These are phyloP conservation scores for Ammopiptanthus mongolicus DNA, from an alignment of 306 rosid species.

Conservation along the genomic window DNA sequence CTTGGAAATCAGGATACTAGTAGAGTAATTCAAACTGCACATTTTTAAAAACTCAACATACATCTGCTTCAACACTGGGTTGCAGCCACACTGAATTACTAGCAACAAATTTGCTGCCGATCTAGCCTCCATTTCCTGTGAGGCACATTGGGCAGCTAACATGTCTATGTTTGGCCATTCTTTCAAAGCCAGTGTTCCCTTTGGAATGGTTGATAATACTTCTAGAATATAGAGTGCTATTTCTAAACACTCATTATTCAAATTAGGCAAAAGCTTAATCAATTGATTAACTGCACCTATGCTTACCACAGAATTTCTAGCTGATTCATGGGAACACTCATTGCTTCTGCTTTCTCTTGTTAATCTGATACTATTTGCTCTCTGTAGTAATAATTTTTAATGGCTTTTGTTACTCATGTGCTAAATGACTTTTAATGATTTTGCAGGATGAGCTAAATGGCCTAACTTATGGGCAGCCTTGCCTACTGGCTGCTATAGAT, in stretches of 20 bases:
- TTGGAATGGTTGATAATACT: constrained; percentile 44
- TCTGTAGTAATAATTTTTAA: no score
- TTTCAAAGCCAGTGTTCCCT: constrained; percentile 61
- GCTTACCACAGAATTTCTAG: constrained; percentile 48
- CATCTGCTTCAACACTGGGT: constrained; percentile 54
- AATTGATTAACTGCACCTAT: constrained; percentile 56
- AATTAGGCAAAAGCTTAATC: constrained; percentile 45
- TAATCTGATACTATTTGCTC: no score
- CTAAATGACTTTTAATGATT: no score
- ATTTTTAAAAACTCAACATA: constrained; percentile 68
- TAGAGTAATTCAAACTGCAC: constrained; percentile 64
- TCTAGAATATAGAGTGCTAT: constrained; percentile 49
- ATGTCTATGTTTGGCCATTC: constrained; percentile 54
- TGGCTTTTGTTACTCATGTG: no score
- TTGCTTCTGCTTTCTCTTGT: no score
- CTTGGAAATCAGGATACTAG: constrained; percentile 63
- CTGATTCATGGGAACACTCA: constrained; percentile 43
- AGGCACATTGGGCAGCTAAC: no score
- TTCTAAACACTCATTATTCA: constrained; percentile 50
- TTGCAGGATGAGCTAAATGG: no score
- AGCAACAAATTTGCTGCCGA: constrained; percentile 74
- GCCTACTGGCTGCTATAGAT: no score
- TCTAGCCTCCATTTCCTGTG: constrained; percentile 61
- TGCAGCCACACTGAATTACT: constrained; percentile 77
- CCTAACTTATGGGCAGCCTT: no score